phyloP scores from a whole-genome alignment of 305 asterid species.

The Ajuga reptans region DNA sequence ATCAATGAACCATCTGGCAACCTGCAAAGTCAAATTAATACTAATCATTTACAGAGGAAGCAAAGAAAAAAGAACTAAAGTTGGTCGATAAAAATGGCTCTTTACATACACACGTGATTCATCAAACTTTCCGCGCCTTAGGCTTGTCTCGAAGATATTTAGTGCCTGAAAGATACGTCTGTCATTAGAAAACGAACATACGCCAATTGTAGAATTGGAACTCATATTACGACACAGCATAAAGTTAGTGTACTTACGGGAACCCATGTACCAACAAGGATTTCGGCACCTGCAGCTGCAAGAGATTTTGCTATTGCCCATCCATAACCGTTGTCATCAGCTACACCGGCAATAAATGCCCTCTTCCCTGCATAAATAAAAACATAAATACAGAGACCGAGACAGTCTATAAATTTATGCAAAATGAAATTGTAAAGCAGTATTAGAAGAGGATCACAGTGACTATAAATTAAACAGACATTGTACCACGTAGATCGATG shows the following conservation, averaged over 20 bases:
- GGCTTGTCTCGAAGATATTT: slow-evolving; percentile 74
- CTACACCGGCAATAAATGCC: slow-evolving; percentile 88
- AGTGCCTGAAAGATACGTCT: slow-evolving; percentile 47
- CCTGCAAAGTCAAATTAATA: slow-evolving; percentile 31
- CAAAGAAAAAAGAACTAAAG: neutral
- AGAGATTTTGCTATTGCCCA: slow-evolving; percentile 96
- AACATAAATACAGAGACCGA: neutral
- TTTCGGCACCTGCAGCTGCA: slow-evolving; percentile 93
- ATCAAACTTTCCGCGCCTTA: slow-evolving; percentile 82
- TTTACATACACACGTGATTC: slow-evolving; percentile 57
- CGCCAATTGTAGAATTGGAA: neutral
- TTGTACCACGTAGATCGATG: slow-evolving; percentile 62
- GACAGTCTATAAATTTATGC: neutral
- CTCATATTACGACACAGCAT: neutral
- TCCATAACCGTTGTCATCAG: slow-evolving; percentile 90
- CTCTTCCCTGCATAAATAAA: slow-evolving; percentile 54
- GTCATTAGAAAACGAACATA: neutral
- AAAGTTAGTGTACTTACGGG: slow-evolving; percentile 50
- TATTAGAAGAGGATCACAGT: neutral
- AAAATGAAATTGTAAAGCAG: neutral
- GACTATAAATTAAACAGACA: neutral
- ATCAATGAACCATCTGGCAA: slow-evolving; percentile 88
- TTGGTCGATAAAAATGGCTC: neutral
- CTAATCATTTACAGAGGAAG: slow-evolving; percentile 14
- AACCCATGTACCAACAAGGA: slow-evolving; percentile 93